phyloP scores from a whole-genome alignment of 805 yeast species.

The Middelhovenomyces tepae region DNA sequence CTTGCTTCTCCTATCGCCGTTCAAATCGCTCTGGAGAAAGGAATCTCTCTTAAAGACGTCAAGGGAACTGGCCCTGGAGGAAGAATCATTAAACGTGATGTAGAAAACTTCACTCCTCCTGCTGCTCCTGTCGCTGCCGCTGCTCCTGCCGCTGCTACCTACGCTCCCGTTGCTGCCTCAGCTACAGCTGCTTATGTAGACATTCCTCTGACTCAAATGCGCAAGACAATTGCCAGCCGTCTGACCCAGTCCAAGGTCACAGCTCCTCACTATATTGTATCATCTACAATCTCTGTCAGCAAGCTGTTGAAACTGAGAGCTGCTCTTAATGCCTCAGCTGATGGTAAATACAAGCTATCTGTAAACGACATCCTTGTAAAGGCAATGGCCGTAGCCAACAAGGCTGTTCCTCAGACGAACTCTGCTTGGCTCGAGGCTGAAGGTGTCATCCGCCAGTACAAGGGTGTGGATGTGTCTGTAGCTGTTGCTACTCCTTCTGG shows the following conservation, averaged over 20 bases:
- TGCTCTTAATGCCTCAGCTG: slow-evolving; percentile 74
- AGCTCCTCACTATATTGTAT: slow-evolving; percentile 88
- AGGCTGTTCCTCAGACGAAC: slow-evolving; percentile 88
- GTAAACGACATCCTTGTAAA: slow-evolving; percentile 91
- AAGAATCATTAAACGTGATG: slow-evolving; percentile 85
- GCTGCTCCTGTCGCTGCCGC: slow-evolving; percentile 26
- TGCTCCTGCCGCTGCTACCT: slow-evolving; percentile 29
- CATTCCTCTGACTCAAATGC: slow-evolving; percentile 82
- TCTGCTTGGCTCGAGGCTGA: slow-evolving; percentile 86
- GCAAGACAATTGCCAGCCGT: slow-evolving; percentile 88
- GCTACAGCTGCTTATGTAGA: slow-evolving; percentile 65
- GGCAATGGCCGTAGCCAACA: slow-evolving; percentile 85
- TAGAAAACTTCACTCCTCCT: slow-evolving; percentile 57
- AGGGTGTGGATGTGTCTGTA: slow-evolving; percentile 89
- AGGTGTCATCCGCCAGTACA: slow-evolving; percentile 86
- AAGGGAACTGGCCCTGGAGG: slow-evolving; percentile 94
- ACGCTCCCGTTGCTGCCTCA: slow-evolving; percentile 35
- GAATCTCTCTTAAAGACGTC: slow-evolving; percentile 74
- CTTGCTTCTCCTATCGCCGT: slow-evolving; percentile 94
- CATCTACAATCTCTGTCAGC: slow-evolving; percentile 76
- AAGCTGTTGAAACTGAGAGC: slow-evolving; percentile 89
- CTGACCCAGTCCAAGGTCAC: slow-evolving; percentile 75
- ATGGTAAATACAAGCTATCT: slow-evolving; percentile 82
- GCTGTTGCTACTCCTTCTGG: slow-evolving; percentile 99
- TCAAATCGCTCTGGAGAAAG: slow-evolving; percentile 84